Percentiles rank a stretch among this genome's conserved stretches.
These are phyloP conservation scores for Schoenoplectus triqueter DNA, from an alignment of 202 grass and related monocot genomes.

Conservation along the genomic window DNA sequence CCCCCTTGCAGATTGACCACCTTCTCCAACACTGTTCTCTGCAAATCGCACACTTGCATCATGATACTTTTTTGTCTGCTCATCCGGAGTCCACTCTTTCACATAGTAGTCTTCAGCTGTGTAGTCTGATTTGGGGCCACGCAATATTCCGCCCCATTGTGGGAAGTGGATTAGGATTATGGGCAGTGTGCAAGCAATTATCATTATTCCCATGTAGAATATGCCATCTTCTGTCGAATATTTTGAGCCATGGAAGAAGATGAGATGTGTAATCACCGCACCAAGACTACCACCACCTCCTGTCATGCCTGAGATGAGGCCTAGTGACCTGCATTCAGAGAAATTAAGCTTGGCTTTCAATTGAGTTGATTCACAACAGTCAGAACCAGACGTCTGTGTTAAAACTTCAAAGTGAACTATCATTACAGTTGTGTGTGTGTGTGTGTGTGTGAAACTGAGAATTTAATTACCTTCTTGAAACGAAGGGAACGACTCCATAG, in stretches of 20 bases:
- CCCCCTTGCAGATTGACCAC: conserved; percentile 30
- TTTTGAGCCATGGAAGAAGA: conserved; percentile 73
- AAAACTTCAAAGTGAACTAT: background rate
- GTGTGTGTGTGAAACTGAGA: background rate
- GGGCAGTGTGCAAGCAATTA: conserved; percentile 75
- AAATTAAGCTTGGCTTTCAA: background rate
- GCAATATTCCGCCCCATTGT: conserved; percentile 79
- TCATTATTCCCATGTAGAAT: conserved; percentile 91
- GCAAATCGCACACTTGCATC: conserved; percentile 54
- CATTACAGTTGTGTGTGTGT: too few relatives aligned
- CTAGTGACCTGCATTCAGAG: conserved; percentile 52
- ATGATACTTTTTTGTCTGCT: conserved; percentile 55
- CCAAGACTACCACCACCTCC: conserved; percentile 74
- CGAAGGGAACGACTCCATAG: conserved; percentile 85
- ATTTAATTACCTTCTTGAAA: conserved; percentile 54
- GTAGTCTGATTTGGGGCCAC: conserved; percentile 34
- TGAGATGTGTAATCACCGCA: conserved; percentile 76
- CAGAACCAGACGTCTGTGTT: background rate
- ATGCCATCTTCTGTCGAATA: conserved; percentile 82
- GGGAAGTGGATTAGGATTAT: conserved; percentile 74
- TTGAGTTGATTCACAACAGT: background rate
- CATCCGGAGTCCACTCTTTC: conserved; percentile 63
- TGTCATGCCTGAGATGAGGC: conserved; percentile 81
- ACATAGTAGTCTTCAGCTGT: conserved; percentile 77
- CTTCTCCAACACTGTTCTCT: conserved; percentile 78